Evolutionary conservation across 2,329 filamentous ascomycete genomes (phyloP).

Genomic region (Cyphellophora europaea): DNA sequence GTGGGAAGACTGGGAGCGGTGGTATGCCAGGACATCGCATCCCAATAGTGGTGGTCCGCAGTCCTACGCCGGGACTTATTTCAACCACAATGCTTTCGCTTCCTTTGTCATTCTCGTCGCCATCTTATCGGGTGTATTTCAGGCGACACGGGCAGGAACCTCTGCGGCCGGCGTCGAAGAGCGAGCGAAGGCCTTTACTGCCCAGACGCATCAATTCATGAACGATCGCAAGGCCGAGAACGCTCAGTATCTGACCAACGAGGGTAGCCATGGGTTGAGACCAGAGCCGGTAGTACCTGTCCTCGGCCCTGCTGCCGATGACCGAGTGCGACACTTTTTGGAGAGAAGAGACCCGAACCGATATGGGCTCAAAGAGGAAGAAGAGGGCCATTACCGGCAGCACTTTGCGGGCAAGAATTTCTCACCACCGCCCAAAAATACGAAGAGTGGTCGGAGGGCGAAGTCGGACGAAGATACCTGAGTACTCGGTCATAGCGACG

Average conservation of each 20-base stretch:
- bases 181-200: constrained; percentile 56
- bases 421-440: not conserved
- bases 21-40: constrained; percentile 51
- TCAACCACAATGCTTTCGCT: constrained; percentile 73
- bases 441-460: no score
- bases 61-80: constrained; percentile 47
- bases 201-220: constrained; percentile 50
- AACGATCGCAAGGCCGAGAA: constrained; percentile 45
- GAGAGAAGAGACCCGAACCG: constrained; percentile 56
- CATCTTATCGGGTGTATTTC: constrained; percentile 60
- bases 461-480: no score
- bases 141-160: constrained; percentile 59
- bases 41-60: constrained; percentile 26
- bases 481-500: no score
- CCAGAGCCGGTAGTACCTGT: not conserved
- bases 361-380: constrained; percentile 33
- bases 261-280: constrained; percentile 41
- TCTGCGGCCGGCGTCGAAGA: constrained; percentile 55
- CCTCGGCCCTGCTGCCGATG: constrained; percentile 35
- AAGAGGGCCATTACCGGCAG: constrained; percentile 30
- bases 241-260: constrained; percentile 29
- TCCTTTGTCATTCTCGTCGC: constrained; percentile 61
- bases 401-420: constrained; percentile 10
- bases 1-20: constrained; percentile 95
- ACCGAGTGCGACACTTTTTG: constrained; percentile 69